These are phyloP conservation scores for Penicillium sp. DNA, from an alignment of 2,329 filamentous ascomycete species.

Conservation along the genomic window DNA sequence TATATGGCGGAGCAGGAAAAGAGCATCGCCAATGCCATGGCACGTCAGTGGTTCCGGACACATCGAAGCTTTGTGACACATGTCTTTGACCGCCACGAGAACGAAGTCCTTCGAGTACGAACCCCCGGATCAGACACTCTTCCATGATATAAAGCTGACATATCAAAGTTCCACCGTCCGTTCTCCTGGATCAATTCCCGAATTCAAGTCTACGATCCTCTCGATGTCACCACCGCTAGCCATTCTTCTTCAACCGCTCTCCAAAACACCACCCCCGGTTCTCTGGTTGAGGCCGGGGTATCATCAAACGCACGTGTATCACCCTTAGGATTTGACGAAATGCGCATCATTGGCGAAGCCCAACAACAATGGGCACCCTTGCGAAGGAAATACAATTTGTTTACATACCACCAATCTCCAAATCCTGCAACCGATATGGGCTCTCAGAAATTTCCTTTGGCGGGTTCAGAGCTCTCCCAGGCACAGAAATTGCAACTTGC, in stretches of 20 bases:
- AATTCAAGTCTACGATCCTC: constrained; percentile 61
- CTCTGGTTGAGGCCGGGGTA: constrained; percentile 43
- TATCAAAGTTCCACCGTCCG: constrained; percentile 60
- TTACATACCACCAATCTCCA: constrained; percentile 57
- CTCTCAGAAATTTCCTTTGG: constrained; percentile 46
- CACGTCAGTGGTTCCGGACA: constrained; percentile 64
- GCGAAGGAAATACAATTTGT: constrained; percentile 67
- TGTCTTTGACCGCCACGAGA: constrained; percentile 65
- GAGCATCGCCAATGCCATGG: constrained; percentile 60
- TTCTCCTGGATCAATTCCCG: constrained; percentile 67
- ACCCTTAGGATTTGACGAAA: constrained; percentile 56
- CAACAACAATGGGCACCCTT: constrained; percentile 68
- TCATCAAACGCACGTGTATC: constrained; percentile 58
- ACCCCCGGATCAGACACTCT: background rate
- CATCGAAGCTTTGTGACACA: constrained; percentile 68
- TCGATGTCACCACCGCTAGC: constrained; percentile 38
- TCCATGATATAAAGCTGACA: constrained; percentile 12
- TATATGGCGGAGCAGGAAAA: constrained; percentile 68
- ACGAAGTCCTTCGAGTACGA: constrained; percentile 60
- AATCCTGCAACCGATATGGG: constrained; percentile 39
- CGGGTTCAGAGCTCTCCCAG: constrained; percentile 54
- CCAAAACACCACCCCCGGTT: constrained; percentile 49
- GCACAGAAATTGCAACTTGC: constrained; percentile 51
- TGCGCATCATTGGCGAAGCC: constrained; percentile 67
- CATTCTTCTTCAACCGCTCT: constrained; percentile 48